Base-by-base conservation (phyloP, 208 protist genomes). In the Zelonia costaricensis region DNA sequence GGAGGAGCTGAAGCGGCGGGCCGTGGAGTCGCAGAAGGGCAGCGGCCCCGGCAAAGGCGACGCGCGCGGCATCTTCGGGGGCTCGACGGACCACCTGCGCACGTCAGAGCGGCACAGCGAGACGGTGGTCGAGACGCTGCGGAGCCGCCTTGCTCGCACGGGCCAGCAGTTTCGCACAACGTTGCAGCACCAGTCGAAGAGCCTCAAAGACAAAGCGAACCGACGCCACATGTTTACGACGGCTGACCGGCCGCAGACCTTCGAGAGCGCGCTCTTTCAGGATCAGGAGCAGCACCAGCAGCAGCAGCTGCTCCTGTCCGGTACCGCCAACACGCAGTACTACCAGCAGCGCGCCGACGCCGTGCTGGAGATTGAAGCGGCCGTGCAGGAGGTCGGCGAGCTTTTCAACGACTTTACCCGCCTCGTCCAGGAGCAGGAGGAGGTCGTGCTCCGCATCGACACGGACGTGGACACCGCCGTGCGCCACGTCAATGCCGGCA, bases 381-480 rank as follows among this genome's bases (percentile, higher is more conserved):
- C 87, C 0, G 92, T 97, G 46, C 77, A 83, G 48, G 91, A 98
- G 60, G 87, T 98, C 6, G 82, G 91, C 4, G 82, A 91, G 44
- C 76, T 97, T 25, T 97, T 98, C 70, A 92, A 92, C 55, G 92
- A 98, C 57, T 94, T 98, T 60, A 90, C 91, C 3, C 72, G 82
- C 0, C 75, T 98, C 35, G 91, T 97, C n/a, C 83, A 91, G 28
- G 91, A 97, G 61, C 95, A 98, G 63, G 90, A 95, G 16, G 91
- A 98, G 59, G 67, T 88, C 22, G 78, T 96, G 67, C 69, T 93
- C 20, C 79, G 94, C 13, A 98, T 98, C 54, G 94, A 98, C 58
- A 82, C 80, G 0, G 82, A 97, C 53, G 87, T 95, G 1, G 88
- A 95, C 35, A 75, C 75, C 13, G 84, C 90, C 5, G 60, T 96